Conservation (phyloP, 1,284 basidiomycete species). For the Fomitopsis betulina region DNA sequence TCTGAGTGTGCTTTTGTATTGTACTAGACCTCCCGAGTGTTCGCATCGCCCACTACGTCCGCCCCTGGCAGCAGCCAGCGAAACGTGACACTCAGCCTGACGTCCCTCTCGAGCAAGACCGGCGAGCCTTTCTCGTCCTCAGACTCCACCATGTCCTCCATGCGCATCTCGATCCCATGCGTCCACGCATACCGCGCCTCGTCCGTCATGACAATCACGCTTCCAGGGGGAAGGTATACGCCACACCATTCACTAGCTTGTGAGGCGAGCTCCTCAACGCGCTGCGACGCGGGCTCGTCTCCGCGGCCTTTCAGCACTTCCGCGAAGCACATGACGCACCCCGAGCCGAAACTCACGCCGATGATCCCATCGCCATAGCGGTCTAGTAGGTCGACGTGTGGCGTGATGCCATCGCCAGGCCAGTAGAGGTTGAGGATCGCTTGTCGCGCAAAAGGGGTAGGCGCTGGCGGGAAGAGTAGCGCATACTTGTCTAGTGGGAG, state of each 20-base stretch:
- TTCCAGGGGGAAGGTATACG: constrained; percentile 62
- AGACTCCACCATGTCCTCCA: constrained; percentile 41
- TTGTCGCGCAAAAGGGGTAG: constrained; percentile 52
- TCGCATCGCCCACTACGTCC: constrained; percentile 57
- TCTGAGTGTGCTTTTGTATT: background rate
- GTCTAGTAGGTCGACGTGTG: constrained; percentile 72
- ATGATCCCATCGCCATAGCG: constrained; percentile 81
- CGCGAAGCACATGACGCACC: constrained; percentile 71
- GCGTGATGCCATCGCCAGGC: constrained; percentile 75
- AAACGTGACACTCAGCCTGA: constrained; percentile 73
- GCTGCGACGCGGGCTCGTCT: constrained; percentile 2
- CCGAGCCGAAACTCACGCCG: constrained; percentile 69
- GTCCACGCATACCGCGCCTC: constrained; percentile 71
- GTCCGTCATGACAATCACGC: constrained; percentile 64
- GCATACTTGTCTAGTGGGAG: constrained; percentile 44
- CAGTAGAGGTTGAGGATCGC: constrained; percentile 77
- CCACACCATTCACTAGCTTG: constrained; percentile 10
- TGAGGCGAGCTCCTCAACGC: background rate
- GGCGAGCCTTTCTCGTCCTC: constrained; percentile 21
- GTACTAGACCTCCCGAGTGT: background rate
- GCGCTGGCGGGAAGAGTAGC: constrained; percentile 46
- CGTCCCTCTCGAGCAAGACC: constrained; percentile 44
- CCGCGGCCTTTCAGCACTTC: constrained; percentile 6
- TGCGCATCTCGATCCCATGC: constrained; percentile 57
- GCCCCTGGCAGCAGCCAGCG: constrained; percentile 76